A percentile compares a stretch with the other conserved stretches of the same genome.
Evolutionary conservation across 108 stramenopile genomes (phyloP).

Genomic region (Skeletonema marinoi): DNA sequence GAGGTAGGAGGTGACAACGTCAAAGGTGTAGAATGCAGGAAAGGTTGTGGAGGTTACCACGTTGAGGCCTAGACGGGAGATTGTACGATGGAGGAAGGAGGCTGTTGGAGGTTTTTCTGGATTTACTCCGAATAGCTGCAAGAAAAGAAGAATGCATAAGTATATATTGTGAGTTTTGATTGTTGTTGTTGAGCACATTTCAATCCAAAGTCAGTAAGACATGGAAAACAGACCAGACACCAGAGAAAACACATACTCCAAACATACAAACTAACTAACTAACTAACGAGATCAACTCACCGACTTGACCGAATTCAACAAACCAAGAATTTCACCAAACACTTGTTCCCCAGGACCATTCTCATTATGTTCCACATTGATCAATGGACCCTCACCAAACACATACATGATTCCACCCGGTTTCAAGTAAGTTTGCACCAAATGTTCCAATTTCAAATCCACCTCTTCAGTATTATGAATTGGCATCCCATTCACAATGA

Average conservation of each 20-base stretch:
- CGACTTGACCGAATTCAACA: conserved; percentile 1
- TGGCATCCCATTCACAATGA: not conserved
- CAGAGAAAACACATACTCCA: not conserved
- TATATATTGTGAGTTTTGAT: too few relatives aligned
- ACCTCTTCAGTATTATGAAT: not conserved
- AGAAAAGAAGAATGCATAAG: not conserved
- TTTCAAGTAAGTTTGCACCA: not conserved
- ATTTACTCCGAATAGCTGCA: not conserved
- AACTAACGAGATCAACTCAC: not conserved
- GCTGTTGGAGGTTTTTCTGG: not conserved
- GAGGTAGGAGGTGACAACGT: not conserved
- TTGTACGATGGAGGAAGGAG: not conserved
- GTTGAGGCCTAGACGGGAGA: not conserved
- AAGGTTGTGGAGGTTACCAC: not conserved
- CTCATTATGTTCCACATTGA: not conserved
- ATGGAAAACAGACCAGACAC: too few relatives aligned
- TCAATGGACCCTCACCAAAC: not conserved
- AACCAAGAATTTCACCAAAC: not conserved
- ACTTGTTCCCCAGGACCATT: not conserved
- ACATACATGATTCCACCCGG: not conserved
- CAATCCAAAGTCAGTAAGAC: not conserved
- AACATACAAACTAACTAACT: too few relatives aligned
- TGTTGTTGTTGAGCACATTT: too few relatives aligned
- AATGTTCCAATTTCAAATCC: not conserved
- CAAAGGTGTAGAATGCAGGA: not conserved